Percentiles rank a stretch among this genome's conserved stretches.
phyloP scores from a whole-genome alignment of 106 monocot genomes.

The Apostasia ramifera region DNA sequence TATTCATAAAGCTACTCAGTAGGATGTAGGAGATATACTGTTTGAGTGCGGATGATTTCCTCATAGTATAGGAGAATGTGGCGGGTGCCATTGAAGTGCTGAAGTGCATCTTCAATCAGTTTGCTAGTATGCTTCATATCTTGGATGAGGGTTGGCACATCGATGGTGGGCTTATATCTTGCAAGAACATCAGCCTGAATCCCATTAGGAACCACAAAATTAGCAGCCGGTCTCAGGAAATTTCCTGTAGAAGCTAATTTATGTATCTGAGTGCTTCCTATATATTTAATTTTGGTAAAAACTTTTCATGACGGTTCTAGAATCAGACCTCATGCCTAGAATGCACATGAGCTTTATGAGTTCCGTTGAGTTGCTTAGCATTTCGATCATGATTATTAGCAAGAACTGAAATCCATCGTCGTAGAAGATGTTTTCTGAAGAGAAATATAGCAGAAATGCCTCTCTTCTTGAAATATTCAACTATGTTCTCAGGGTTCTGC shows the following conservation, averaged over 20 bases:
- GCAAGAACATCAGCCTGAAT: constrained; percentile 80
- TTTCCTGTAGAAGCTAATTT: not conserved
- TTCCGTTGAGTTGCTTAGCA: constrained; percentile 56
- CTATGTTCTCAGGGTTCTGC: constrained; percentile 38
- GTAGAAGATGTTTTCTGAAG: constrained; percentile 24
- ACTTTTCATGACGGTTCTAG: not conserved
- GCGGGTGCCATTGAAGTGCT: constrained; percentile 64
- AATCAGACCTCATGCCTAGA: constrained; percentile 40
- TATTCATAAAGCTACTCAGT: not conserved
- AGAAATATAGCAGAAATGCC: constrained; percentile 57
- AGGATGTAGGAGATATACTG: constrained; percentile 30
- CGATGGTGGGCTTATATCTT: constrained; percentile 57
- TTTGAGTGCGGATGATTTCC: constrained; percentile 59
- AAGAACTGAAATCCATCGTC: constrained; percentile 40
- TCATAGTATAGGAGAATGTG: constrained; percentile 84
- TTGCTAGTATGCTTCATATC: constrained; percentile 43
- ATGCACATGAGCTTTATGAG: constrained; percentile 70
- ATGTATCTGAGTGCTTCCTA: not conserved
- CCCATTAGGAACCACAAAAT: not conserved
- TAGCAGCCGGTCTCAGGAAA: not conserved
- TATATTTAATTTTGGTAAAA: not conserved
- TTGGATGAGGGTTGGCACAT: constrained; percentile 31
- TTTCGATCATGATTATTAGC: constrained; percentile 51
- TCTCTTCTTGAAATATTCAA: constrained; percentile 52
- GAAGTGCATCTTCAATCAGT: constrained; percentile 38